Evolutionary conservation across 1,284 basidiomycete species (phyloP).

Genomic region (Filobasidium uniguttulatum): DNA sequence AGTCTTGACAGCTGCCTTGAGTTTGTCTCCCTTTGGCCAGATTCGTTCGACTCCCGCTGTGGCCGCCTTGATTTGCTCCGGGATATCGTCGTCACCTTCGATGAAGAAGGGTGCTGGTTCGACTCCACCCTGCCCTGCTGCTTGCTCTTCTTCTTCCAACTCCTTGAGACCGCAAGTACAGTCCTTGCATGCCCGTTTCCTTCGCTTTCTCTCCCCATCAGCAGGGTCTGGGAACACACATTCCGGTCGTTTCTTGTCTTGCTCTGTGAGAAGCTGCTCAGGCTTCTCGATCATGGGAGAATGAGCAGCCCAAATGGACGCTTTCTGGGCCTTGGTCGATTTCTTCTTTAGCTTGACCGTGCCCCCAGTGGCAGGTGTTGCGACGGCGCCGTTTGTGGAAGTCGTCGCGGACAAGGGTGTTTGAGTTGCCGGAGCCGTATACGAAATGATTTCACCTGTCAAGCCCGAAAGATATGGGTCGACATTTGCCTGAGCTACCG

Average conservation of each 20-base stretch:
- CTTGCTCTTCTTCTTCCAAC: constrained; percentile 62
- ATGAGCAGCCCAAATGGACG: constrained; percentile 35
- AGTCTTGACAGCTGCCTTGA: constrained; percentile 54
- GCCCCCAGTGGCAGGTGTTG: constrained; percentile 7
- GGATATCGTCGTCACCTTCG: constrained; percentile 37
- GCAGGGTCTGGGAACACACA: constrained; percentile 31
- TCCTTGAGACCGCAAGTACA: constrained; percentile 90
- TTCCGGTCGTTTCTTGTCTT: constrained; percentile 40
- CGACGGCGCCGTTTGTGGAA: background rate
- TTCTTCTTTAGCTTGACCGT: constrained; percentile 29
- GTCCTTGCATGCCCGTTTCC: constrained; percentile 48
- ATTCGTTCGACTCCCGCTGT: constrained; percentile 31
- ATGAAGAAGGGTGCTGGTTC: constrained; percentile 29
- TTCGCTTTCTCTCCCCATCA: constrained; percentile 23
- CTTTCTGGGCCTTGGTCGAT: constrained; percentile 24
- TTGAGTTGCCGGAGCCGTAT: constrained; percentile 15
- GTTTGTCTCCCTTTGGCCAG: constrained; percentile 42
- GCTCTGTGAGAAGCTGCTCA: constrained; percentile 41
- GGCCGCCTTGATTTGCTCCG: constrained; percentile 25
- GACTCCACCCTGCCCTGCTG: constrained; percentile 34
- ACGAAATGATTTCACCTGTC: constrained; percentile 9
- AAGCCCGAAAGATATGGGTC: background rate
- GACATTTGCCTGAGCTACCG: constrained; percentile 5
- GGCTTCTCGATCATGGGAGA: constrained; percentile 34
- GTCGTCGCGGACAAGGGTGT: constrained; percentile 10